Conservation (phyloP, 148 eudicot genomes). For the Mesembryanthemum crystallinum region DNA sequence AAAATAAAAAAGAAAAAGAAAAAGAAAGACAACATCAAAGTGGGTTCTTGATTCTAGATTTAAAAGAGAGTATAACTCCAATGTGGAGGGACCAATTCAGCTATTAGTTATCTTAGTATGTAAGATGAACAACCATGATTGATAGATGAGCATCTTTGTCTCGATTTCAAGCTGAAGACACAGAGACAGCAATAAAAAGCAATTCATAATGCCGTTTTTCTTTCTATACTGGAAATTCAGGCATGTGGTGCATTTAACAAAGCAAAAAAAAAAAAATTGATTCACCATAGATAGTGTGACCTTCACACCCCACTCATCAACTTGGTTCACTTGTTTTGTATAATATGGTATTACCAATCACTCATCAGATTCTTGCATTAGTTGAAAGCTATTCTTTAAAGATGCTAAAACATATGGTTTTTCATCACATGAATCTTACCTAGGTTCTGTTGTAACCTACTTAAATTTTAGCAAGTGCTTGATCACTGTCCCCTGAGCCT, state of each 20-base stretch:
- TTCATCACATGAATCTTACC: slow-evolving; percentile 13
- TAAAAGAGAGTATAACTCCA: slow-evolving; percentile 18
- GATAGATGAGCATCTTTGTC: slow-evolving; percentile 43
- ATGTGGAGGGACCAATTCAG: slow-evolving; percentile 44
- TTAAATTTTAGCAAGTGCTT: slow-evolving; percentile 12
- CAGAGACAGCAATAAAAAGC: slow-evolving; percentile 32
- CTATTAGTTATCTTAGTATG: slow-evolving; percentile 28
- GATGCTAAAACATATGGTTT: slow-evolving; percentile 19
- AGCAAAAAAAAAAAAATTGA: slow-evolving; percentile 30
- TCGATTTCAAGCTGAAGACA: slow-evolving; percentile 34
- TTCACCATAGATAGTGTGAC: slow-evolving; percentile 50
- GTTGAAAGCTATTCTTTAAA: slow-evolving; percentile 11
- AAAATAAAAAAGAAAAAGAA: too few species aligned
- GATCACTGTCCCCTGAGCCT: slow-evolving; percentile 1
- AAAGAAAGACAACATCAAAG: slow-evolving; percentile 40
- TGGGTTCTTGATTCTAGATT: slow-evolving; percentile 52
- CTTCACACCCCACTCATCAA: slow-evolving; percentile 33
- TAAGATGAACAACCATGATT: slow-evolving; percentile 21
- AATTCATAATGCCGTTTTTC: slow-evolving; percentile 24
- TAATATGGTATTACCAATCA: slow-evolving; percentile 8
- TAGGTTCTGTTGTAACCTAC: slow-evolving; percentile 4
- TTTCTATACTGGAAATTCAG: slow-evolving; percentile 21
- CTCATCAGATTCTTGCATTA: slow-evolving; percentile 26
- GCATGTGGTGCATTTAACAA: slow-evolving; percentile 25
- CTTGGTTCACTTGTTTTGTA: slow-evolving; percentile 21